A percentile compares a stretch with the other conserved stretches of the same genome.
These are phyloP conservation scores for Perilla frutescens DNA, from an alignment of 257 asterid genomes.

Conservation along the genomic window DNA sequence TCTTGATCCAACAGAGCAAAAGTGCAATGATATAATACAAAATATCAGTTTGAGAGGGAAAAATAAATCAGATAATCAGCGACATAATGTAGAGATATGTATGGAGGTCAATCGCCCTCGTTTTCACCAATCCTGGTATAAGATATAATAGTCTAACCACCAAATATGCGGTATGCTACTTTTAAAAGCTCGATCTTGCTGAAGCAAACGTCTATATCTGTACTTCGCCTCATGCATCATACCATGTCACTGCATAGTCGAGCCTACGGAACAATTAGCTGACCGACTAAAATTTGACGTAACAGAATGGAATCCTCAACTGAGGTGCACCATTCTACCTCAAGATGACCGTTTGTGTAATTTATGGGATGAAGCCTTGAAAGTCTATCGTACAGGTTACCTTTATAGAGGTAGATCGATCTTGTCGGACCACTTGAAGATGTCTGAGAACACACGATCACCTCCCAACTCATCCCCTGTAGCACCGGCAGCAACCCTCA, in stretches of 20 bases:
- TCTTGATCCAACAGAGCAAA: slow-evolving; percentile 25
- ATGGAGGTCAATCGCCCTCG: neutral
- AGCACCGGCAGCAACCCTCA: slow-evolving; percentile 83
- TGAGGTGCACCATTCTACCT: slow-evolving; percentile 8
- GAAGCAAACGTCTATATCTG: neutral
- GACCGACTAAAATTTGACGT: neutral
- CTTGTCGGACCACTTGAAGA: slow-evolving; percentile 80
- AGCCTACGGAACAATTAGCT: slow-evolving; percentile 7
- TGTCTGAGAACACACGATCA: slow-evolving; percentile 69
- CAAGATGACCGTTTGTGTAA: neutral
- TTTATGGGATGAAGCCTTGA: neutral
- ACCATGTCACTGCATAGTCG: neutral
- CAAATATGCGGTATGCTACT: neutral
- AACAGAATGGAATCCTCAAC: neutral
- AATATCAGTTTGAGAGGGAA: no score
- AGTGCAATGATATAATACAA: neutral
- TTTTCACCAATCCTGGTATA: neutral
- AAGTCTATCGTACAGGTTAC: slow-evolving; percentile 14
- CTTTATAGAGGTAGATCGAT: slow-evolving; percentile 58
- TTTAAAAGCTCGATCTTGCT: slow-evolving; percentile 8
- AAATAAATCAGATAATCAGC: no score
- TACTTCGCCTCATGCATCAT: neutral
- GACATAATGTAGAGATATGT: no score
- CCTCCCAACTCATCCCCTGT: slow-evolving; percentile 78
- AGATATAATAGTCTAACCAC: neutral